Evolutionary conservation across 2,329 filamentous ascomycete species (phyloP), one percentile per base, ranked within the genome.

Genomic region (Calonectria pseudoreteaudii): DNA sequence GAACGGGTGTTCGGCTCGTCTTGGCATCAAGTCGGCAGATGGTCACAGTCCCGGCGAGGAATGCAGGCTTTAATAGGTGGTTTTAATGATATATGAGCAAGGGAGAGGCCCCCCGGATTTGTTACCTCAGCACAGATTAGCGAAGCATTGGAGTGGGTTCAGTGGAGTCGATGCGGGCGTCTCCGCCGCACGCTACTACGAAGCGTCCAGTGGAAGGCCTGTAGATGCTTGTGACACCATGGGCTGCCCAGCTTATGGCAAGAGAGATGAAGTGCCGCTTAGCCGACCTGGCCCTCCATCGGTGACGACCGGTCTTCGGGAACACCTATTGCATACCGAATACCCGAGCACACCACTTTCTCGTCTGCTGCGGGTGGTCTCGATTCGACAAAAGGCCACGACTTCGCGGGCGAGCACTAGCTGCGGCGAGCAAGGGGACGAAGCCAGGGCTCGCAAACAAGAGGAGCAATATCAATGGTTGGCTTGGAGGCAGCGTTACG

Each of bases 221-320:
- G 36, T n/a, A 28, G 9, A 14, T 30, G n/a, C 14, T 60, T 62
- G 56, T 20, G 56, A 62, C 23, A 41, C 23, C 34, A 60, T 26
- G n/a, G 23, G 31, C n/a, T n/a, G 13, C 34, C n/a, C 56, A 41
- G n/a, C 38, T 41, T 26, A 41, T 38, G 56, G 18, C 56, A 41
- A 62, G 56, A 60, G n/a, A 26, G 23, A 6, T 28, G 11, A 31
- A 49, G 31, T 70, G 68, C 68, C 68, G 68, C 26, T 30, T 53
- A 70, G n/a, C 68, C 68, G 68, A 65, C 31, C 11, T 41, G 47
- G 44, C 68, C 67, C 58, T 53, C 68, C 58, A 53, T 70, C 58
- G 68, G 68, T 53, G 47, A 7, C 26, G 16, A 14, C 26, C 68
- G 68, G 68, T n/a, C 26, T 70, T 70, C 68, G 58, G 68, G 31